Evolutionary conservation across 306 rosid genomes (phyloP), one percentile per base, ranked within the genome.

Genomic region (Datisca glomerata): DNA sequence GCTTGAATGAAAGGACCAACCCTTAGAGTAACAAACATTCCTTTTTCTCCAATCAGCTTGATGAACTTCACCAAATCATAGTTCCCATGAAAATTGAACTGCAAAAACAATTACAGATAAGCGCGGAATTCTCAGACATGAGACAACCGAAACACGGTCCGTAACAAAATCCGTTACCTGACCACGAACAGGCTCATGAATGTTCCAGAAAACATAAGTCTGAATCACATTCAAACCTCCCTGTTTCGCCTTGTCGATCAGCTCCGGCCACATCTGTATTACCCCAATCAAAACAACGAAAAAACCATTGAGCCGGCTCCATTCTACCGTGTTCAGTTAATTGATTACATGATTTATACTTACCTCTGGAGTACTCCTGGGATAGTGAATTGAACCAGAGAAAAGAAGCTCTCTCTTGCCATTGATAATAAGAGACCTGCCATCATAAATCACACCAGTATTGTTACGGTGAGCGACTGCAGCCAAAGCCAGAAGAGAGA

Each of bases 1-100:
- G 95, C 98, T 60, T 89, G 95, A 61, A 89, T 75, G 65, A 89
- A 89, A 31, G 98, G 98, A 0, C 98, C 95, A 56, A 89, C 45
- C 58, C 98, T 66, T 1, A 89, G 76, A 18, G 73, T 74, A 10
- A 50, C 81, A 21, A 43, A 89, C 93, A 89, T 67, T 15, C 78
- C 78, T 35, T 51, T 34, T 27, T 66, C 46, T 17, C 49, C 79
- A 18, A 74, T 6, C 8, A 73, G 42, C 61, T 13, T 74, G 32
- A 89, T 50, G 55, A 74, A 89, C 71, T 80, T 84, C 12, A 89
- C 81, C 25, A 89, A 3, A 48, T 89, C 97, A 5, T 57, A 34
- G 20, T 74, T 72, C 15, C 93, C 97, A 36, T 70, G 51, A 4
- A 80, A 80, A 53, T 68, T 61, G 59, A 37, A 72, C 91, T 82